These are phyloP conservation scores for Trichoderma sp. DNA, from an alignment of 2,329 filamentous ascomycete genomes.

Conservation along the genomic window DNA sequence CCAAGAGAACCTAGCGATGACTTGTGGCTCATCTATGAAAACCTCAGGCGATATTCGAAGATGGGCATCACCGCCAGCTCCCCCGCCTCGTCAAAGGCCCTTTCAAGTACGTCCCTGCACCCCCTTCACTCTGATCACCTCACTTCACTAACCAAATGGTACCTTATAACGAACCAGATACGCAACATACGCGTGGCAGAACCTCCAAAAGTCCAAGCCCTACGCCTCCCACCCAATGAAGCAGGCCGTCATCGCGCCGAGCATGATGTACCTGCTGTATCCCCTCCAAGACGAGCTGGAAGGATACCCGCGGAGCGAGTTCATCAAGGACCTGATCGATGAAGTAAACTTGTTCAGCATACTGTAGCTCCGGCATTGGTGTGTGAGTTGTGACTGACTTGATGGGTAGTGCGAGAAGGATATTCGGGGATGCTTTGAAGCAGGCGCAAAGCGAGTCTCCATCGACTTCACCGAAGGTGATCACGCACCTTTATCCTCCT, in stretches of 20 bases:
- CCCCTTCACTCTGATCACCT: not conserved
- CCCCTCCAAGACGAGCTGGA: slow-evolving; percentile 26
- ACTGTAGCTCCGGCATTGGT: not conserved
- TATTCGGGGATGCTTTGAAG: slow-evolving; percentile 27
- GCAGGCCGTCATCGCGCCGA: slow-evolving; percentile 28
- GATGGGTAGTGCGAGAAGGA: slow-evolving; percentile 27
- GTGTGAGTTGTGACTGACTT: not conserved
- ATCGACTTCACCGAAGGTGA: slow-evolving; percentile 30
- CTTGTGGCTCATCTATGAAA: not conserved
- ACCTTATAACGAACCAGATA: slow-evolving; percentile 1
- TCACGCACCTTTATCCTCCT: not conserved
- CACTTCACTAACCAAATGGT: not conserved
- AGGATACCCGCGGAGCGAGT: slow-evolving; percentile 23
- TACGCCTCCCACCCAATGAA: slow-evolving; percentile 27
- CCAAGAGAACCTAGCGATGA: too few relatives aligned
- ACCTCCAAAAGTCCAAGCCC: slow-evolving; percentile 21
- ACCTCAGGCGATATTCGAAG: slow-evolving; percentile 24
- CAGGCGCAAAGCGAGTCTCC: slow-evolving; percentile 28
- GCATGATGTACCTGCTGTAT: slow-evolving; percentile 28
- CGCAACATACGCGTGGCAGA: slow-evolving; percentile 25
- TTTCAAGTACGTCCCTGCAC: slow-evolving; percentile 12
- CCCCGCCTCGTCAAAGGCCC: slow-evolving; percentile 27
- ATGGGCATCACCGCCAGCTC: slow-evolving; percentile 29
- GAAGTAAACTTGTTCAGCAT: not conserved
- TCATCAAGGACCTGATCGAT: slow-evolving; percentile 25